Conservation (phyloP, 306 rosid species). For the Prunus mume region DNA sequence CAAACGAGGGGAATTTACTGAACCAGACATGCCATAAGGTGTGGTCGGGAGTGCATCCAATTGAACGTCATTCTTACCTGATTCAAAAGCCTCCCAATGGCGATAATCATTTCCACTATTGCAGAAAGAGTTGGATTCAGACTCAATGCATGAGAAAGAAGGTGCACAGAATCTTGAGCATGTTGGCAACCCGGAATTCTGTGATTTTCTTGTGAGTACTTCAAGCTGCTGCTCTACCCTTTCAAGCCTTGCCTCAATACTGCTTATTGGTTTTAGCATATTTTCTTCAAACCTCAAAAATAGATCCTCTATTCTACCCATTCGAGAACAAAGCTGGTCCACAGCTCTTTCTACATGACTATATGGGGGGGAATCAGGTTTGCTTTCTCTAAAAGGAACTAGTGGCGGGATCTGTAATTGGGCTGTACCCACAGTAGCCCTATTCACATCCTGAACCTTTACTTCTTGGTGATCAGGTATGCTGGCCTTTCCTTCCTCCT, state of each 20-base stretch:
- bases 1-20: constrained; percentile 39
- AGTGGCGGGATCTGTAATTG: constrained; percentile 27
- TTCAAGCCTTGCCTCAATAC: constrained; percentile 81
- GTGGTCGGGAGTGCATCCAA: constrained; percentile 29
- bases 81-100: constrained; percentile 33
- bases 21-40: constrained; percentile 30
- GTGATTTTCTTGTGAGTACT: constrained; percentile 40
- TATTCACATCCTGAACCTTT: constrained; percentile 37
- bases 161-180: constrained; percentile 57
- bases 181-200: constrained; percentile 40
- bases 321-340: constrained; percentile 63
- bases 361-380: constrained; percentile 24
- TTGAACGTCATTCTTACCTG: constrained; percentile 29
- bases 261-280: constrained; percentile 67
- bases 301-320: constrained; percentile 65
- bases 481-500: constrained; percentile 33
- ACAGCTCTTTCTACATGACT: constrained; percentile 44
- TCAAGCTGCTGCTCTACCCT: constrained; percentile 87
- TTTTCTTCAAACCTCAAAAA: constrained; percentile 81
- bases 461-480: constrained; percentile 27
- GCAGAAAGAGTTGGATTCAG: constrained; percentile 49
- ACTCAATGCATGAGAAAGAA: constrained; percentile 47
- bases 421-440: constrained; percentile 29
- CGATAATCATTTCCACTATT: constrained; percentile 35
- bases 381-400: constrained; percentile 36